Percentiles rank a stretch among this genome's conserved stretches.
phyloP scores from a whole-genome alignment of 2,329 filamentous ascomycete genomes.

The Talaromyces sp. region DNA sequence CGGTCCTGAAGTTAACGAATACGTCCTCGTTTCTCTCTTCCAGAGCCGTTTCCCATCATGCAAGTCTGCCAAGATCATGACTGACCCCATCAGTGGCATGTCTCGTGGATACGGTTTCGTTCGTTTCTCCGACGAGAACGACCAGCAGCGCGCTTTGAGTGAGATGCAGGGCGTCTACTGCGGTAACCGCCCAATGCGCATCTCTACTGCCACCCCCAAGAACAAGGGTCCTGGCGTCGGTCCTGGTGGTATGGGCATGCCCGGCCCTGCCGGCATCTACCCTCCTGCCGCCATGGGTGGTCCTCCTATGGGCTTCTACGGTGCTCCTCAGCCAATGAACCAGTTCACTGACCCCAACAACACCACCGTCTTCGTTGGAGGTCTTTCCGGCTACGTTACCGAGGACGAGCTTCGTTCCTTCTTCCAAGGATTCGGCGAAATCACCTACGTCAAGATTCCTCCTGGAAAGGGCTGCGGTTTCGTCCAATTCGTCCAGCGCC shows the following conservation, averaged over 20 bases:
- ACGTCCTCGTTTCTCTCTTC: conserved; percentile 94
- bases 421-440: conserved; percentile 99
- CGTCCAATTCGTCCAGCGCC: conserved; percentile 97
- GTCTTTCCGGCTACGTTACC: conserved; percentile 94
- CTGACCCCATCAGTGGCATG: conserved; percentile 95
- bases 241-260: conserved; percentile 52
- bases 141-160: conserved; percentile 90
- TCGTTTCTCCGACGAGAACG: conserved; percentile 89
- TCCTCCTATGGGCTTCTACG: conserved; percentile 64
- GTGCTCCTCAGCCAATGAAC: conserved; percentile 83
- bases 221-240: conserved; percentile 65
- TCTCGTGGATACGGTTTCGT: conserved; percentile 98
- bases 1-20: conserved; percentile 97
- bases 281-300: conserved; percentile 64
- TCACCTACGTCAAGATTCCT: conserved; percentile 99
- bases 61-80: conserved; percentile 99
- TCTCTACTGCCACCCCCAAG: conserved; percentile 96
- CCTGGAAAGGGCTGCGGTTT: conserved; percentile 99
- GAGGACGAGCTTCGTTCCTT: conserved; percentile 99
- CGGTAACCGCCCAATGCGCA: conserved; percentile 97
- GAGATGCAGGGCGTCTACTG: conserved; percentile 99
- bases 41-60: conserved; percentile 93
- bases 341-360: conserved; percentile 99
- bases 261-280: conserved; percentile 57
- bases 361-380: conserved; percentile 97